Percentiles rank a stretch among this genome's conserved stretches.
Evolutionary conservation across 148 eudicot genomes (phyloP).

Genomic region (Chenopodium berlandieri): DNA sequence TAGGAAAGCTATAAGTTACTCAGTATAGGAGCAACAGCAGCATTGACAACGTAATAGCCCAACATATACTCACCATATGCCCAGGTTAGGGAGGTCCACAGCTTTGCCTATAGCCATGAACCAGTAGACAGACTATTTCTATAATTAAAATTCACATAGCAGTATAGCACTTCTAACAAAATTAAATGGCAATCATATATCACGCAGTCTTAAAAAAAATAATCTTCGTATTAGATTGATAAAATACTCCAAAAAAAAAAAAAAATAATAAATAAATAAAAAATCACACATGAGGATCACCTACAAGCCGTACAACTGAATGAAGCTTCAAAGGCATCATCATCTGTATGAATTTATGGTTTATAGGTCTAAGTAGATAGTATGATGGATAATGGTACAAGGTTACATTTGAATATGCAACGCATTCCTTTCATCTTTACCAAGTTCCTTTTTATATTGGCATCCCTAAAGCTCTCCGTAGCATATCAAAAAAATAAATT

Average conservation of each 20-base stretch:
- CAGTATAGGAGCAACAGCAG: neutral
- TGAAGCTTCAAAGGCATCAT: neutral
- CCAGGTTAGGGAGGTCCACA: neutral
- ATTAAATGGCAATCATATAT: neutral
- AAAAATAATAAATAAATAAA: too few species aligned
- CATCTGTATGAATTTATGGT: neutral
- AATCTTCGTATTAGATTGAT: too few species aligned
- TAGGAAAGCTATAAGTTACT: neutral
- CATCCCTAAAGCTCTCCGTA: neutral
- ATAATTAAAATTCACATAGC: too few species aligned
- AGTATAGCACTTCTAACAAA: neutral
- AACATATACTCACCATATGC: neutral
- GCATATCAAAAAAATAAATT: neutral
- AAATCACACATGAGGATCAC: neutral
- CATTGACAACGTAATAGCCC: neutral
- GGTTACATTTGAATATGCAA: constrained; percentile 2
- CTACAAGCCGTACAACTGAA: neutral
- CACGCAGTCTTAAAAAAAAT: neutral
- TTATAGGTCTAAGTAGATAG: neutral
- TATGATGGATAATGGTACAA: constrained; percentile 6
- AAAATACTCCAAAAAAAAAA: too few species aligned
- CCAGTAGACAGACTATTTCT: too few species aligned
- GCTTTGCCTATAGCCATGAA: neutral
- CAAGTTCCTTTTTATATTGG: neutral
- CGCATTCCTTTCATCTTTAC: neutral